phyloP scores from a whole-genome alignment of 1,139 yeast genomes.

The Suhomyces yuchorum region DNA sequence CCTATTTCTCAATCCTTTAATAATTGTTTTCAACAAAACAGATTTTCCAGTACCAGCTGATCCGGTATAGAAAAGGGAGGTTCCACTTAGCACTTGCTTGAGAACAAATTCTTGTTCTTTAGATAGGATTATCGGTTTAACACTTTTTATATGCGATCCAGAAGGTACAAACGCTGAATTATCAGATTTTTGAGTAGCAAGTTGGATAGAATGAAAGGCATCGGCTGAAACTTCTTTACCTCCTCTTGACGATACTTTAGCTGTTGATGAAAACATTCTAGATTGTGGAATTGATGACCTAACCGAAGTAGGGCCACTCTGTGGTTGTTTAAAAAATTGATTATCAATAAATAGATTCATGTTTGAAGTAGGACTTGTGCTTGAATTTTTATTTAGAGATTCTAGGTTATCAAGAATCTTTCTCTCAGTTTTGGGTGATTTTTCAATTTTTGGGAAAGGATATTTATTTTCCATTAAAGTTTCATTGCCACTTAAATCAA shows the following conservation, averaged over 20 bases:
- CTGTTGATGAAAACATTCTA: conserved; percentile 12
- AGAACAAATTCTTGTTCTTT: conserved; percentile 45
- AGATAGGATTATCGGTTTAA: conserved; percentile 42
- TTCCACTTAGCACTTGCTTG: conserved; percentile 41
- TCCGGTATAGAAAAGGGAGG: conserved; percentile 82
- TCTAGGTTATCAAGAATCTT: not conserved
- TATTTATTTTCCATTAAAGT: not conserved
- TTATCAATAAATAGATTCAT: not conserved
- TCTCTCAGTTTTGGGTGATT: not conserved
- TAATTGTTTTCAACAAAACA: conserved; percentile 68
- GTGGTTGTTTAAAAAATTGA: not conserved
- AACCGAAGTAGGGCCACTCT: not conserved
- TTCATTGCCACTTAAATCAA: conserved; percentile 7
- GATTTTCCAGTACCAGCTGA: conserved; percentile 98
- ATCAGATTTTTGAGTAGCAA: conserved; percentile 23
- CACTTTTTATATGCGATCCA: conserved; percentile 23
- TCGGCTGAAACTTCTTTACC: conserved; percentile 4
- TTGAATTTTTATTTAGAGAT: not conserved
- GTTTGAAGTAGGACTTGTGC: not conserved
- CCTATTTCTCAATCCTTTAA: conserved; percentile 53
- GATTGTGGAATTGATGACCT: not conserved
- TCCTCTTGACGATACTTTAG: conserved; percentile 9
- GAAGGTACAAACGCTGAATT: conserved; percentile 6
- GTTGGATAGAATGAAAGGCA: conserved; percentile 23
- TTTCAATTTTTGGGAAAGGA: not conserved